Conservation (phyloP, 108 stramenopile genomes). For the Fistulifera pelliculosa region DNA sequence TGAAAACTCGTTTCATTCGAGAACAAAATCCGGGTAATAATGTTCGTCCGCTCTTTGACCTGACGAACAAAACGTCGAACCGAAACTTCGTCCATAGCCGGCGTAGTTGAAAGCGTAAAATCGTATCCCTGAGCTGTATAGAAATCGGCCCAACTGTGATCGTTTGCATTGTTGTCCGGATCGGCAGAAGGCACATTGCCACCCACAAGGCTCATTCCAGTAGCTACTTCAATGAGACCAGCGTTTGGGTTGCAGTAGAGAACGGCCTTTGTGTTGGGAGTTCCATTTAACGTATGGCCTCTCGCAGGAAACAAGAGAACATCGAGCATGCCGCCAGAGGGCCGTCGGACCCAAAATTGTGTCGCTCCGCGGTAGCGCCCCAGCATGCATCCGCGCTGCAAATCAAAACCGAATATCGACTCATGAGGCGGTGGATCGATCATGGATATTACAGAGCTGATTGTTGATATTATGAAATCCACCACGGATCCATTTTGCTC, state of each 20-base stretch:
- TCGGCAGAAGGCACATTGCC: slow-evolving; percentile 47
- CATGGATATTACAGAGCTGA: slow-evolving; percentile 42
- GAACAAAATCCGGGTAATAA: slow-evolving; percentile 32
- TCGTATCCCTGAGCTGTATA: slow-evolving; percentile 70
- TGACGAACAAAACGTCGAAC: slow-evolving; percentile 6
- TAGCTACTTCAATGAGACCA: slow-evolving; percentile 71
- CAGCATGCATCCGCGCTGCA: slow-evolving; percentile 66
- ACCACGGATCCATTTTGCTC: slow-evolving; percentile 22
- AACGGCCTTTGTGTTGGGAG: slow-evolving; percentile 37
- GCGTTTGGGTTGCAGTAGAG: slow-evolving; percentile 90
- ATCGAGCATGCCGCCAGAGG: slow-evolving; percentile 51
- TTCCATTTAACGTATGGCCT: slow-evolving; percentile 2
- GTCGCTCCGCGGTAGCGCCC: slow-evolving; percentile 63
- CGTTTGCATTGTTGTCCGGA: slow-evolving; percentile 20
- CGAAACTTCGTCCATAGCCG: slow-evolving; percentile 75
- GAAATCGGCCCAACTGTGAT: slow-evolving; percentile 66
- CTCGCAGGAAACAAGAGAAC: slow-evolving; percentile 61
- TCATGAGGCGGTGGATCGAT: slow-evolving; percentile 76
- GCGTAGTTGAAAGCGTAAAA: slow-evolving; percentile 85
- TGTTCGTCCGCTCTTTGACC: background rate
- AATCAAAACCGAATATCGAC: slow-evolving; percentile 75
- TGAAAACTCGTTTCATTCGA: slow-evolving; percentile 36
- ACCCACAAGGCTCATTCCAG: slow-evolving; percentile 74
- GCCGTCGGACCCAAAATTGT: slow-evolving; percentile 70
- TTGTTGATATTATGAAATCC: slow-evolving; percentile 19